Evolutionary conservation across 2,329 filamentous ascomycete genomes (phyloP), one percentile per base, ranked within the genome.

Genomic region (Huntiella bhutanensis): DNA sequence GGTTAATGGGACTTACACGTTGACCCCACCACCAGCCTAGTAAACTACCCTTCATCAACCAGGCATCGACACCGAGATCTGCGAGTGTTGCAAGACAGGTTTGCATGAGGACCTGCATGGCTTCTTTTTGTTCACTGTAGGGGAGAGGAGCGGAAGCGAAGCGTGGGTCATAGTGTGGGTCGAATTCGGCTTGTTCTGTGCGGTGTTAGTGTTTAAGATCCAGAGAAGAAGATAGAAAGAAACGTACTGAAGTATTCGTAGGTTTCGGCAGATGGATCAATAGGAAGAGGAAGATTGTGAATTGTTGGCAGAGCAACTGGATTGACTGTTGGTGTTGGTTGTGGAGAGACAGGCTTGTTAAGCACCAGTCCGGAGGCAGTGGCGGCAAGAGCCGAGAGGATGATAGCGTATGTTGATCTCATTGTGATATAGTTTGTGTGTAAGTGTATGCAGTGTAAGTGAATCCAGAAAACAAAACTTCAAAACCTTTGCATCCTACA

Each of bases 11-110:
- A 51, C 54, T 56, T 57, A 61, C 62, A 57, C 63, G 64, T 41
- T 66, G 66, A 54, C 83, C 84, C 82, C 82, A 88, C 81, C 82
- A 88, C 83, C 83, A 91, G 5, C 82, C 83, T 32, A 91, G 64
- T 28, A 88, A 64, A n/a, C 80, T 81, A n/a, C 82, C 80, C 56
- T 88, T 82, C 55, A 83, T 82, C 50, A 88, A 72, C 83, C 83
- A 88, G 4, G 82, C 86, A 58, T 87, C 77, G 49, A 86, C 60
- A 2, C 74, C 71, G 28, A 82, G 66, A 34, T 74, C 69, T 42
- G 67, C 64, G 55, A 82, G 80, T 28, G 77, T 82, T 37, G 70
- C 64, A 41, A 88, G 66, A 58, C 86, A 88, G 22, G 82, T 77
- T 54, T 77, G 73, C 45, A 85, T 68, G 54, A 88, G 72, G 52